Conservation (phyloP, 257 asterid genomes). For the Marsdenia floribunda region DNA sequence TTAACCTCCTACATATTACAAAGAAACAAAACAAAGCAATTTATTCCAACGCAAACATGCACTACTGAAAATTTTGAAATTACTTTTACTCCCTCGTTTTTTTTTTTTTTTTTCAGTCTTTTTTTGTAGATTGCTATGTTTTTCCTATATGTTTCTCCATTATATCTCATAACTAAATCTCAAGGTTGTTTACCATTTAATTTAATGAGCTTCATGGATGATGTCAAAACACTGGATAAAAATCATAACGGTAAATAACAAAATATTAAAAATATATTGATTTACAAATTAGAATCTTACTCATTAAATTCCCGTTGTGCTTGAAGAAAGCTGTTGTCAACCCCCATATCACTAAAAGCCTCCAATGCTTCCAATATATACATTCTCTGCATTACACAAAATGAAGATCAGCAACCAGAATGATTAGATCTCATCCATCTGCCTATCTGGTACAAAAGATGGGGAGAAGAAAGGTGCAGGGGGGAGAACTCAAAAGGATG, state of each 20-base stretch:
- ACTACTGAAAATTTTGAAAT: background rate
- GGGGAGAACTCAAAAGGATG: background rate
- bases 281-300: slow-evolving; percentile 38
- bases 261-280: background rate
- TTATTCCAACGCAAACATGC: background rate
- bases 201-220: background rate
- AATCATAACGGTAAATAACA: background rate
- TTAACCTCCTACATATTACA: background rate
- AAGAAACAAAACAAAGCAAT: background rate
- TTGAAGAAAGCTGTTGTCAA: slow-evolving; percentile 42
- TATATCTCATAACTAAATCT: too few species aligned
- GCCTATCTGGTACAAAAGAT: background rate
- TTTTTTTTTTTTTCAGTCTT: background rate
- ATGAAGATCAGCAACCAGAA: background rate
- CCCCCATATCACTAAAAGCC: slow-evolving; percentile 61
- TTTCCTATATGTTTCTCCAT: too few species aligned
- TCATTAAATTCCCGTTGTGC: slow-evolving; percentile 70
- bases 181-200: too few species aligned
- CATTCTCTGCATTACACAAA: slow-evolving; percentile 58
- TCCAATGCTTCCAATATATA: slow-evolving; percentile 68
- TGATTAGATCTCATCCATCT: background rate
- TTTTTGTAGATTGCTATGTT: too few species aligned
- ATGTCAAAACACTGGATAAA: background rate
- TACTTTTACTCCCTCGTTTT: background rate
- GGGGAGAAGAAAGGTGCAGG: too few species aligned